These are phyloP conservation scores for Penicillium samsonianum DNA, from an alignment of 495 filamentous ascomycete species.

Conservation along the genomic window DNA sequence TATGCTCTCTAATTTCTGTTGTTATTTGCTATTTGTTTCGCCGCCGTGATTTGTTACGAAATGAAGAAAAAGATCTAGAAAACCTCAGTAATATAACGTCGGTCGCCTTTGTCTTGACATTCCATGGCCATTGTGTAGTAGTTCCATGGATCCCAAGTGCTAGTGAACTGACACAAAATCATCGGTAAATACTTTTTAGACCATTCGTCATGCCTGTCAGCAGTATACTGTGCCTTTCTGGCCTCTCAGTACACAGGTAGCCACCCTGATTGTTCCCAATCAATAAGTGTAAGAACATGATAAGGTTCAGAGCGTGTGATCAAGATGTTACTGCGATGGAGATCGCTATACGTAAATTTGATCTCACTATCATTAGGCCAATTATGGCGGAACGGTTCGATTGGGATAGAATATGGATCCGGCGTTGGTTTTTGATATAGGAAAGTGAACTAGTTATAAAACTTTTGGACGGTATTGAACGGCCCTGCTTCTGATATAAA, in stretches of 20 bases:
- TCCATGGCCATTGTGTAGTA: slow-evolving; percentile 34
- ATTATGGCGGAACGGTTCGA: slow-evolving; percentile 28
- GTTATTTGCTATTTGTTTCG: no score
- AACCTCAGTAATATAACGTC: slow-evolving; percentile 4
- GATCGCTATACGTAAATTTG: no score
- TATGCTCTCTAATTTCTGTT: no score
- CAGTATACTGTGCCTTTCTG: slow-evolving; percentile 43
- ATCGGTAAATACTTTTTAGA: slow-evolving; percentile 31
- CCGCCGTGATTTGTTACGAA: no score
- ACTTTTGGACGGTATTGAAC: slow-evolving; percentile 28
- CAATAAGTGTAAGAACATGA: slow-evolving; percentile 40
- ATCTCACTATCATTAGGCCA: no score
- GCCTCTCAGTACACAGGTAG: slow-evolving; percentile 51
- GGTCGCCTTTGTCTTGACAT: slow-evolving; percentile 16
- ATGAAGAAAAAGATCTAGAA: neutral
- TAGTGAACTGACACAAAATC: slow-evolving; percentile 28
- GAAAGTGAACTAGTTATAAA: slow-evolving; percentile 35
- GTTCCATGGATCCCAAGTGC: slow-evolving; percentile 34
- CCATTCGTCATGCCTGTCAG: slow-evolving; percentile 25
- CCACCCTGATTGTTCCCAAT: slow-evolving; percentile 54
- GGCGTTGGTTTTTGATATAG: slow-evolving; percentile 29
- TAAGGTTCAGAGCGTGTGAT: slow-evolving; percentile 33
- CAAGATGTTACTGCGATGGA: slow-evolving; percentile 48
- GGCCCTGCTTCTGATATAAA: slow-evolving; percentile 34
- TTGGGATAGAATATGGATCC: slow-evolving; percentile 32